Conservation (phyloP, 2,329 filamentous ascomycete genomes). For the Helotiales sp. region DNA sequence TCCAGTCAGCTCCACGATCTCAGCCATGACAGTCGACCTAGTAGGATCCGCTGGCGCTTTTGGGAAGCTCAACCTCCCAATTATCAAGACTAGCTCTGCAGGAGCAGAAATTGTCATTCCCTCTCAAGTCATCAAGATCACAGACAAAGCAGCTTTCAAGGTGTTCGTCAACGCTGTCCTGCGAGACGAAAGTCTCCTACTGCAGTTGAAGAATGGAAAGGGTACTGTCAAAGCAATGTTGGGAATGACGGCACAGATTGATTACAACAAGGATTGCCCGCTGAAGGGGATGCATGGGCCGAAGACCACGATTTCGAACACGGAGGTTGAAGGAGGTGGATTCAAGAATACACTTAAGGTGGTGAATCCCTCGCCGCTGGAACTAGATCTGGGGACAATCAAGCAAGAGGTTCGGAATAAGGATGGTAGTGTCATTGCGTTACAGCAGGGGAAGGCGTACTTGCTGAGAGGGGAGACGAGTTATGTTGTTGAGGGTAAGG, state of each 20-base stretch:
- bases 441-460: conserved; percentile 24
- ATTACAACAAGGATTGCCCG: conserved; percentile 21
- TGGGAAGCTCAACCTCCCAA: conserved; percentile 19
- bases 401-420: conserved; percentile 20
- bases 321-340: conserved; percentile 2
- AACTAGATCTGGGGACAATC: conserved; percentile 25
- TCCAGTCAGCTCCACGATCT: conserved; percentile 20
- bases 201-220: conserved; percentile 21
- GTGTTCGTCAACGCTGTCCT: conserved; percentile 24
- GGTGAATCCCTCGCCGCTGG: conserved; percentile 20
- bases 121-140: conserved; percentile 22
- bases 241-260: conserved; percentile 9
- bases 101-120: conserved; percentile 19
- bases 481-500: conserved; percentile 11
- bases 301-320: conserved; percentile 18
- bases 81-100: conserved; percentile 18
- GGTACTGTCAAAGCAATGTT: conserved; percentile 20
- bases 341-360: conserved; percentile 23
- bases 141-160: conserved; percentile 19
- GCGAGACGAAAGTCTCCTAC: conserved; percentile 15
- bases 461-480: conserved; percentile 16
- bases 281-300: conserved; percentile 26
- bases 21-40: conserved; percentile 22
- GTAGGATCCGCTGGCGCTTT: conserved; percentile 19
- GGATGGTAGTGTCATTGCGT: conserved; percentile 19